Percentiles rank a stretch among this genome's conserved stretches.
Evolutionary conservation across 768 basidiomycete species (phyloP).

Genomic region (Panaeolus papilionaceus): DNA sequence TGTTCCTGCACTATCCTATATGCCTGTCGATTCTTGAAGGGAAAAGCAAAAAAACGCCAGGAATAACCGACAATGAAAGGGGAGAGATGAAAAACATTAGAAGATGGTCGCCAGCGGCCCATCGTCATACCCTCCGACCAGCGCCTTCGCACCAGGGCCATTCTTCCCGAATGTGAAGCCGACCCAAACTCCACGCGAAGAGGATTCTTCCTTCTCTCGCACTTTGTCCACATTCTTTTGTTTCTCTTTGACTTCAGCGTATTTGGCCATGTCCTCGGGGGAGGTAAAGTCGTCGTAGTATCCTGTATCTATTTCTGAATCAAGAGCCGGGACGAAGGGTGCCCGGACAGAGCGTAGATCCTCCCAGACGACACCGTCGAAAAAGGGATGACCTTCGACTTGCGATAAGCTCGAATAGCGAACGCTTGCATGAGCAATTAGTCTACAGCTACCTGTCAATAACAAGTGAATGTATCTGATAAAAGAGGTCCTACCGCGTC

Average conservation of each 20-base stretch:
- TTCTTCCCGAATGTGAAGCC: constrained; percentile 94
- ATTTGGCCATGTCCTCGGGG: constrained; percentile 96
- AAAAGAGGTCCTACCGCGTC: constrained; percentile 60
- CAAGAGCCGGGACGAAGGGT: constrained; percentile 94
- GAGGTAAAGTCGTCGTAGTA: constrained; percentile 94
- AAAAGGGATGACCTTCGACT: constrained; percentile 84
- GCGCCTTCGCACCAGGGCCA: constrained; percentile 63
- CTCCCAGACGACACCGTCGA: constrained; percentile 76
- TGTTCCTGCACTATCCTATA: too few species aligned
- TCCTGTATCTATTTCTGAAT: constrained; percentile 93
- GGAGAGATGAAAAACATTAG: constrained; percentile 29
- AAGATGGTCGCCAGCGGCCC: constrained; percentile 68
- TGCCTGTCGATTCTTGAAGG: too few species aligned
- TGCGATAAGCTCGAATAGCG: constrained; percentile 80
- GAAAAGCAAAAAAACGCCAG: background rate
- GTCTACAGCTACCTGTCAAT: constrained; percentile 43
- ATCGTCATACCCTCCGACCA: constrained; percentile 49
- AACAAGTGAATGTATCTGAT: background rate
- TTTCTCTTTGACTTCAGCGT: constrained; percentile 98
- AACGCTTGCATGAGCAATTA: constrained; percentile 87
- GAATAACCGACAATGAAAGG: background rate
- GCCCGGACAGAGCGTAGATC: constrained; percentile 76
- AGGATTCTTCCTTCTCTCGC: constrained; percentile 82
- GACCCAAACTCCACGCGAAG: constrained; percentile 83
- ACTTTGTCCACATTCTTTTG: constrained; percentile 93